Evolutionary conservation across 2,329 filamentous ascomycete species (phyloP), one percentile per base, ranked within the genome.

Genomic region (Uncinocarpus reesii): DNA sequence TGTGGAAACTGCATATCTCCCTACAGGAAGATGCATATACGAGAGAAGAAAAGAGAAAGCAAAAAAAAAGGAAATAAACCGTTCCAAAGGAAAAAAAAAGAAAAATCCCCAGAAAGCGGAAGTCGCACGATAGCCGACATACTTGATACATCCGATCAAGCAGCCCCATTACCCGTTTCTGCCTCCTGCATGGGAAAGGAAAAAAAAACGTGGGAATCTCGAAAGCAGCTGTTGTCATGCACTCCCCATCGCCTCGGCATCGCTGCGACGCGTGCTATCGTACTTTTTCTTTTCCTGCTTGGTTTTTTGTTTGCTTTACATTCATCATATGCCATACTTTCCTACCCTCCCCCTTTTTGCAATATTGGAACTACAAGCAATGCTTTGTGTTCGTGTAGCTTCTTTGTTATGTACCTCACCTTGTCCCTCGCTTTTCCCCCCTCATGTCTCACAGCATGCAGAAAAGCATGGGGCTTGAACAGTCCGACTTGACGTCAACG

Each of bases 141-240:
- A 18, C 7, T n/a, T 7, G 34, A 18, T 6, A 11, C 7, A 13
- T 5, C 26, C 7, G 11, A 29, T 29, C 26, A 6, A 6, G 7
- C 26, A 29, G 11, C 26, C 26, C 26, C 1, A 29, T 24, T 45
- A 16, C 20, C 20, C 20, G 8, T 36, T 26, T 36, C 31, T 36
- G 29, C 3, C 42, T 35, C 5, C 23, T 45, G 42, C 42, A 45
- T 45, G 20, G 31, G 20, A 42, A 29, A 29, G 23, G 35, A 23
- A 11, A 37, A 3, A 10, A 32, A 43, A 23, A 23, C 41, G 26
- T 42, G 40, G 41, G 16, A 35, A 23, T 11, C 2, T 28, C 6
- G 26, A 28, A 28, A 6, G 26, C 6, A 28, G 11, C 26, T 6
- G 26, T 6, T 28, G 11, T 28, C 11, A 6, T 28, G 26, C 26